Percentiles rank a stretch among this genome's conserved stretches.
These are phyloP conservation scores for Colletotrichum tropicale DNA, from an alignment of 2,329 filamentous ascomycete genomes.

Conservation along the genomic window DNA sequence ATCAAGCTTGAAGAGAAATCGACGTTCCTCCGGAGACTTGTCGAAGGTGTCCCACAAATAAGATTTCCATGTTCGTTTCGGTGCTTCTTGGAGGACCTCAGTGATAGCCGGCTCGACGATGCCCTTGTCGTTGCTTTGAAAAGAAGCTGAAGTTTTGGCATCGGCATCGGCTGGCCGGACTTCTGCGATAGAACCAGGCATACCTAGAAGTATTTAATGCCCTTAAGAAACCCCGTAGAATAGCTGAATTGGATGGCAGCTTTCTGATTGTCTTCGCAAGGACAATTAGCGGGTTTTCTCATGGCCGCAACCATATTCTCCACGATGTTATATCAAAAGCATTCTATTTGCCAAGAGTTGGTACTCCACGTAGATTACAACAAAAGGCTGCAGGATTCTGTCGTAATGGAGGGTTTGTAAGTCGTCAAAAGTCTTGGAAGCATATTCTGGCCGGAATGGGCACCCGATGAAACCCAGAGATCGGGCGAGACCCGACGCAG, in stretches of 20 bases:
- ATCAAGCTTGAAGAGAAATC: constrained; percentile 47
- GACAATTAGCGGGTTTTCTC: background rate
- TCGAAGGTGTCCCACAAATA: constrained; percentile 53
- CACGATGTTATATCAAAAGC: background rate
- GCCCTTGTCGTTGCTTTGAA: background rate
- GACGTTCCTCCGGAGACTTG: constrained; percentile 42
- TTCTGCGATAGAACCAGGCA: background rate
- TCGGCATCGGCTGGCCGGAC: background rate
- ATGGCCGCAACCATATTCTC: background rate
- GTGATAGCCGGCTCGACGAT: background rate
- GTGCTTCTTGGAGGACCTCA: constrained; percentile 27
- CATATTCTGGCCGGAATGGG: background rate
- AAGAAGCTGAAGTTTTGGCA: background rate
- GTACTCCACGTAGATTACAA: background rate
- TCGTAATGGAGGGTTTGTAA: background rate
- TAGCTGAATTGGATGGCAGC: background rate
- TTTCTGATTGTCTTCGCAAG: background rate
- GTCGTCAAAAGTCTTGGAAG: background rate
- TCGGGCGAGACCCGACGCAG: background rate
- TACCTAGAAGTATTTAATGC: background rate
- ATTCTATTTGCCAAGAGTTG: background rate
- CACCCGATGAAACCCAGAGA: background rate
- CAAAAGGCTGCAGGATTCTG: background rate
- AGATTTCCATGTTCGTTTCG: constrained; percentile 47
- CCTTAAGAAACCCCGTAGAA: background rate